phyloP scores from a whole-genome alignment of 257 asterid species.

The Forsythia viridissima region DNA sequence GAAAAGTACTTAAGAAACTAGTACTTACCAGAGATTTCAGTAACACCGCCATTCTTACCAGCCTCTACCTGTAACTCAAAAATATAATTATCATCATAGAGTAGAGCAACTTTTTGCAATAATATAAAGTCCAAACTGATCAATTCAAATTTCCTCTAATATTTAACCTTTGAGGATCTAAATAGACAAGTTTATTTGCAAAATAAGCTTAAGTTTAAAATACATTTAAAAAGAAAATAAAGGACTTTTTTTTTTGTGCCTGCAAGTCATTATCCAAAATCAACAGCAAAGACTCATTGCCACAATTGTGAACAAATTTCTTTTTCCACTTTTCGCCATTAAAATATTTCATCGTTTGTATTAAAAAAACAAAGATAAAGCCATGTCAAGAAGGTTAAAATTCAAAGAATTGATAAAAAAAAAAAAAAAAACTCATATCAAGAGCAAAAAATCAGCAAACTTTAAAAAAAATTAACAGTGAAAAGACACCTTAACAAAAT shows the following conservation, averaged over 20 bases:
- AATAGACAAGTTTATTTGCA: not conserved
- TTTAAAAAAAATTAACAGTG: not conserved
- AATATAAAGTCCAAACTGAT: not conserved
- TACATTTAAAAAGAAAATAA: not conserved
- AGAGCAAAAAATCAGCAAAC: not conserved
- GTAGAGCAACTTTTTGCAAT: not conserved
- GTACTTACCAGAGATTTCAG: constrained; percentile 48
- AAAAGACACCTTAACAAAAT: not conserved
- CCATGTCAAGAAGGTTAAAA: not conserved
- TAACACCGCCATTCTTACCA: constrained; percentile 32
- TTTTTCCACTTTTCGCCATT: not conserved
- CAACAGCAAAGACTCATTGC: not conserved
- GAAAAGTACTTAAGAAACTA: not conserved
- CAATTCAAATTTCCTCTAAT: not conserved
- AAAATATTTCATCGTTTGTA: not conserved
- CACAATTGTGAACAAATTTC: not conserved
- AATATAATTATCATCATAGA: constrained; percentile 11
- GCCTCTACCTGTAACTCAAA: constrained; percentile 42
- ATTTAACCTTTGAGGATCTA: not conserved
- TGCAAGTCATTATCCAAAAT: not conserved
- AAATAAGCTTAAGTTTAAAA: not conserved
- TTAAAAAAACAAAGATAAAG: not conserved
- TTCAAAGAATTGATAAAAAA: not conserved
- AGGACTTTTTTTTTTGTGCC: not conserved
- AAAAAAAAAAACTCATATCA: not conserved